phyloP scores from a whole-genome alignment of 2,329 filamentous ascomycete species.

The Monilinia fructigena region DNA sequence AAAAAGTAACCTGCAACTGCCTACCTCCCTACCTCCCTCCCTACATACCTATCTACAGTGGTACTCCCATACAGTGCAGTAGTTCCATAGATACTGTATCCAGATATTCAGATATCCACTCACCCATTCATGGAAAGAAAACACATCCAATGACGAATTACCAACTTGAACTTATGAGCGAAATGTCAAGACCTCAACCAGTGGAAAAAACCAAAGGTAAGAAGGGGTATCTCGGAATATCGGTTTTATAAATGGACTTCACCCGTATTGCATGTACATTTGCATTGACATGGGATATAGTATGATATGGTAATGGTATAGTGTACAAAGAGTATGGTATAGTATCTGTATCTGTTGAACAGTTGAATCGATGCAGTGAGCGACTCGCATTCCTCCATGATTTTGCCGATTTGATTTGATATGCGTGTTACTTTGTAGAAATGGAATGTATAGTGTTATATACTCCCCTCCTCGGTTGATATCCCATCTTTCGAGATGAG shows the following conservation, averaged over 20 bases:
- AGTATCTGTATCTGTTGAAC: too few species aligned
- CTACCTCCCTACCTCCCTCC: too few species aligned
- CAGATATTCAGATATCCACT: too few species aligned
- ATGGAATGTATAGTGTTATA: too few species aligned
- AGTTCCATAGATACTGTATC: too few species aligned
- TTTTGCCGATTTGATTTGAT: background rate
- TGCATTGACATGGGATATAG: background rate
- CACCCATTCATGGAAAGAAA: background rate
- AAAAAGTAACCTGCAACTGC: background rate
- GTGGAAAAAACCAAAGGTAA: background rate
- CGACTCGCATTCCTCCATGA: slow-evolving; percentile 12
- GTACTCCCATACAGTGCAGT: too few species aligned
- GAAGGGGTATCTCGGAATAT: slow-evolving; percentile 16
- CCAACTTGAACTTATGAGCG: background rate
- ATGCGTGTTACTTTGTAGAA: too few species aligned
- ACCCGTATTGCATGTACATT: slow-evolving; percentile 13
- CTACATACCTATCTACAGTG: too few species aligned
- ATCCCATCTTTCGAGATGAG: slow-evolving; percentile 8
- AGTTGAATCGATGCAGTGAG: background rate
- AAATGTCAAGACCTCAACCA: background rate
- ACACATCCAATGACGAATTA: slow-evolving; percentile 1
- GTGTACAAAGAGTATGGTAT: too few species aligned
- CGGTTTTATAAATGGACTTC: background rate
- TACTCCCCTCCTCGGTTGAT: too few species aligned
- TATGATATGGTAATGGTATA: too few species aligned